These are phyloP conservation scores for Pseudopediastrum boryanum DNA, from an alignment of 139 green algal species.

Conservation along the genomic window DNA sequence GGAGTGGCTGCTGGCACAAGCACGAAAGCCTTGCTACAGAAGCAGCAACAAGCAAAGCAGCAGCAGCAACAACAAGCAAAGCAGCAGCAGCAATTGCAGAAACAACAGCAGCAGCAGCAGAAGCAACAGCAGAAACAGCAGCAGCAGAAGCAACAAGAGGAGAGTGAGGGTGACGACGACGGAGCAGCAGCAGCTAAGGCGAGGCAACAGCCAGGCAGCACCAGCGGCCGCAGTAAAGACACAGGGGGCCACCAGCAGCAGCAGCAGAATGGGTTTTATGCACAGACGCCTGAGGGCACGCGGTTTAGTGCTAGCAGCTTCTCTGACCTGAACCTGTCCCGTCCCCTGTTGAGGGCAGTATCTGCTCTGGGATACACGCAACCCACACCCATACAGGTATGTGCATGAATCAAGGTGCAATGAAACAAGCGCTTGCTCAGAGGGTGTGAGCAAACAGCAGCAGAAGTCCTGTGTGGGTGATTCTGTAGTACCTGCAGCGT, in stretches of 20 bases:
- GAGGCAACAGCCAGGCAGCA: slow-evolving; percentile 1
- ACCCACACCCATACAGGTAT: slow-evolving; percentile 95
- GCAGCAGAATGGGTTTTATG: slow-evolving; percentile 57
- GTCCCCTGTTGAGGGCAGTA: slow-evolving; percentile 82
- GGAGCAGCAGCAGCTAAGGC: background rate
- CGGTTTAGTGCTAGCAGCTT: slow-evolving; percentile 79
- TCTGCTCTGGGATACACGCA: slow-evolving; percentile 85
- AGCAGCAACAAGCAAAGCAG: slow-evolving; percentile 10
- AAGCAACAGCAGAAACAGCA: background rate
- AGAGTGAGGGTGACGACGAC: slow-evolving; percentile 25
- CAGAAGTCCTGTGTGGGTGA: too few relatives aligned
- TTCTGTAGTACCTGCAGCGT: too few relatives aligned
- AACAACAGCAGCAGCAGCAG: background rate
- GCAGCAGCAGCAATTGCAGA: slow-evolving; percentile 30
- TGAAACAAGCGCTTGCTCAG: too few relatives aligned
- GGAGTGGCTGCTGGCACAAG: too few relatives aligned
- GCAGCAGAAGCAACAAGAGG: slow-evolving; percentile 32
- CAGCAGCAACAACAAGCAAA: slow-evolving; percentile 1
- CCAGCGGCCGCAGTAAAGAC: slow-evolving; percentile 32
- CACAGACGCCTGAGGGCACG: slow-evolving; percentile 60
- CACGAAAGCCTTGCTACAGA: too few relatives aligned
- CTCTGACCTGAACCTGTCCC: slow-evolving; percentile 87
- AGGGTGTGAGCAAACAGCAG: too few relatives aligned
- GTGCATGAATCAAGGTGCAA: too few relatives aligned
- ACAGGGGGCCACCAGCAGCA: background rate